Evolutionary conservation across 805 yeast genomes (phyloP).

Genomic region (Tetrapisispora arboricola): DNA sequence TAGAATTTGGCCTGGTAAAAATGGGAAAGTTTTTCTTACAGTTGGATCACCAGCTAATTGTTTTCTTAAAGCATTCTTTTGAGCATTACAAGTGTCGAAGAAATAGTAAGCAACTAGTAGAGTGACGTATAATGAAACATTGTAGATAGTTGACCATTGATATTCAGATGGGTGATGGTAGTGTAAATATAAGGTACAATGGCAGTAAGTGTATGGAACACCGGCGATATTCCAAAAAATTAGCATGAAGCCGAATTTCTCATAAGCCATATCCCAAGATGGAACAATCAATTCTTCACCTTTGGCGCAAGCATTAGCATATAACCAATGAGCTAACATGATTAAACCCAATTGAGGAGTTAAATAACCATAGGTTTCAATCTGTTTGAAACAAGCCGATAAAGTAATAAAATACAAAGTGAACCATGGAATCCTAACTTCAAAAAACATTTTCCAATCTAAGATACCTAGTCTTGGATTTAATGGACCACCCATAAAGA

Average conservation of each 20-base stretch:
- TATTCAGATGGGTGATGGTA: constrained; percentile 81
- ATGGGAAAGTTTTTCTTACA: constrained; percentile 86
- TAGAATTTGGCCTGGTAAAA: constrained; percentile 73
- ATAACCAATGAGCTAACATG: constrained; percentile 80
- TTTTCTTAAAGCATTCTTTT: constrained; percentile 87
- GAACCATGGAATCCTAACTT: constrained; percentile 96
- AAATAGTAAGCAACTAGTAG: constrained; percentile 72
- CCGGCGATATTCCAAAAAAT: constrained; percentile 99
- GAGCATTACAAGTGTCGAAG: constrained; percentile 92
- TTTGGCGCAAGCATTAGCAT: constrained; percentile 94
- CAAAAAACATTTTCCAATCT: constrained; percentile 94
- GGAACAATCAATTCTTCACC: constrained; percentile 97
- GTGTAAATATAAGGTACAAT: constrained; percentile 73
- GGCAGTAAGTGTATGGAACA: constrained; percentile 96
- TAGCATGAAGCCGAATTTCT: constrained; percentile 98
- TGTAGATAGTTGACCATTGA: constrained; percentile 56
- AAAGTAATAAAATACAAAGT: constrained; percentile 68
- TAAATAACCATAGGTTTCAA: constrained; percentile 69
- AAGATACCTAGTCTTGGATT: constrained; percentile 90
- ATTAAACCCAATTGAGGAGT: constrained; percentile 66
- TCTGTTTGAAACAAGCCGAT: constrained; percentile 69
- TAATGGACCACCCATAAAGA: constrained; percentile 95
- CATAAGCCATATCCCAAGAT: constrained; percentile 99
- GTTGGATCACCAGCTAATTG: constrained; percentile 66
- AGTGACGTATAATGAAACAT: constrained; percentile 42